phyloP scores from a whole-genome alignment of 2,329 filamentous ascomycete species.

The Aureobasidium mangrovei region DNA sequence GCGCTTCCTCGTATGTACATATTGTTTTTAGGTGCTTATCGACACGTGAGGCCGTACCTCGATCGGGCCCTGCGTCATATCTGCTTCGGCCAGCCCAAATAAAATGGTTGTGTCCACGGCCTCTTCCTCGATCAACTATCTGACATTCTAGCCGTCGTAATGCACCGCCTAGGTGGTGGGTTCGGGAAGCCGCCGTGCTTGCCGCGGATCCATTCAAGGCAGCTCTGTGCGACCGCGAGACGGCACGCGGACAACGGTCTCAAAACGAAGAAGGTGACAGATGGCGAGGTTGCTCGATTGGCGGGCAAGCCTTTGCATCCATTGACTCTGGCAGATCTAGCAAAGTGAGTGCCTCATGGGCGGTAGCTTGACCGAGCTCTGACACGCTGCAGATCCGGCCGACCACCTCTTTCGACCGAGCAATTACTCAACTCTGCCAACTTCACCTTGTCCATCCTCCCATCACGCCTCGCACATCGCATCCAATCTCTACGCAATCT shows the following conservation, averaged over 20 bases:
- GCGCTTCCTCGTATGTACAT: background rate
- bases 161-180: background rate
- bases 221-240: background rate
- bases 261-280: conserved; percentile 41
- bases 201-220: background rate
- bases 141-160: background rate
- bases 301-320: conserved; percentile 71
- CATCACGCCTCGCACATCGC: conserved; percentile 83
- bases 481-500: conserved; percentile 89
- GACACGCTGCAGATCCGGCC: conserved; percentile 52
- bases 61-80: conserved; percentile 2
- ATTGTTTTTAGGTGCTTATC: no score
- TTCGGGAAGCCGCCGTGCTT: background rate
- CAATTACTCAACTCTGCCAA: conserved; percentile 85
- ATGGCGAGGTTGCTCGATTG: conserved; percentile 70
- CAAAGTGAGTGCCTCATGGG: conserved; percentile 52
- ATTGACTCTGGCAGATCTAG: conserved; percentile 77
- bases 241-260: conserved; percentile 15
- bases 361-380: background rate
- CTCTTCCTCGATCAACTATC: background rate
- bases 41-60: background rate
- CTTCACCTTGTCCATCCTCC: conserved; percentile 87
- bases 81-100: background rate
- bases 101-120: background rate
- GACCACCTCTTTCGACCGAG: conserved; percentile 70